A percentile compares a stretch with the other conserved stretches of the same genome.
Evolutionary conservation across 2,329 filamentous ascomycete species (phyloP).

Genomic region (Calycina herbarum): DNA sequence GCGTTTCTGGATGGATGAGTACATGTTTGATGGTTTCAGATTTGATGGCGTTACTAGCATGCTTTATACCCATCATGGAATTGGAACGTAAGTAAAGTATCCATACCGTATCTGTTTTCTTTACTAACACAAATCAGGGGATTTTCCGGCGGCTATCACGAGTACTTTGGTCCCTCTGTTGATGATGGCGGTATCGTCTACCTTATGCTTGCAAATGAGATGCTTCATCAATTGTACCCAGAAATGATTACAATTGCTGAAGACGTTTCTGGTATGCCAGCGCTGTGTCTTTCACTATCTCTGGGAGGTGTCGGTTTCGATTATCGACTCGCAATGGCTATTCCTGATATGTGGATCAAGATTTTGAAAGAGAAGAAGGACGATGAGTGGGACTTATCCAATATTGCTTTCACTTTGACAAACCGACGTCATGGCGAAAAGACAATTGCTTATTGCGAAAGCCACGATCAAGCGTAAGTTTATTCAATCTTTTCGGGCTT

Average conservation of each 20-base stretch:
- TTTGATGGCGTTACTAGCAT: slow-evolving; percentile 99
- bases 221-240: slow-evolving; percentile 89
- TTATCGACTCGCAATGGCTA: slow-evolving; percentile 95
- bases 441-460: slow-evolving; percentile 96
- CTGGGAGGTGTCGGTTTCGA: slow-evolving; percentile 95
- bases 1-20: slow-evolving; percentile 99
- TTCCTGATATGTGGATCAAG: slow-evolving; percentile 99
- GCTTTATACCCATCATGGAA: slow-evolving; percentile 94
- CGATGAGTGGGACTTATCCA: slow-evolving; percentile 81
- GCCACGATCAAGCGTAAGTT: slow-evolving; percentile 91
- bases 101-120: neutral
- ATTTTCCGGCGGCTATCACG: slow-evolving; percentile 96
- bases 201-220: slow-evolving; percentile 93
- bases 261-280: slow-evolving; percentile 98
- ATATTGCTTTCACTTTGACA: slow-evolving; percentile 81
- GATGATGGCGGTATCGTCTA: slow-evolving; percentile 95
- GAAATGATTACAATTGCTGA: slow-evolving; percentile 89
- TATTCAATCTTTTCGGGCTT: neutral
- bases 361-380: slow-evolving; percentile 92
- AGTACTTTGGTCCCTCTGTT: slow-evolving; percentile 88
- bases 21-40: slow-evolving; percentile 92
- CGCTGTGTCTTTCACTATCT: slow-evolving; percentile 82
- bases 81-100: slow-evolving; percentile 74
- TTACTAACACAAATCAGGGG: slow-evolving; percentile 55
- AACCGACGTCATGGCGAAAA: slow-evolving; percentile 96